Evolutionary conservation across 1,139 yeast species (phyloP).

Genomic region (Starmera stellimalicola): DNA sequence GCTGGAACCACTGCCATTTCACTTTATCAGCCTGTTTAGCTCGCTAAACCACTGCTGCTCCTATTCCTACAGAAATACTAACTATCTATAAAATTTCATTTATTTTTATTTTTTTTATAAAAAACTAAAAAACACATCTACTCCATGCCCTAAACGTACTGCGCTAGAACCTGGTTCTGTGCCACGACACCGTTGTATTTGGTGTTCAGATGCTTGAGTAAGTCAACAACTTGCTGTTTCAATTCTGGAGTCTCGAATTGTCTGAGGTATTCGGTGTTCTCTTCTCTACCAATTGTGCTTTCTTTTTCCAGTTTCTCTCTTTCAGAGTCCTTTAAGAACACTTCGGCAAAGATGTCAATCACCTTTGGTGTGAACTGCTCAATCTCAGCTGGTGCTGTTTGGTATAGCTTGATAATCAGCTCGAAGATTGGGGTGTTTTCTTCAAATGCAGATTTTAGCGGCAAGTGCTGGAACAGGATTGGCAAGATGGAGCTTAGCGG

Average conservation of each 20-base stretch:
- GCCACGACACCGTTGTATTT: slow-evolving; percentile 55
- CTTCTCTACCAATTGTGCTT: slow-evolving; percentile 77
- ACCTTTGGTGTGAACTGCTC: slow-evolving; percentile 52
- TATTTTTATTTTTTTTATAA: not conserved
- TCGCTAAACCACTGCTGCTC: too few relatives aligned
- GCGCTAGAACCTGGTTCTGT: slow-evolving; percentile 43
- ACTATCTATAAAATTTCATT: not conserved
- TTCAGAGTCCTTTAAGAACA: slow-evolving; percentile 67
- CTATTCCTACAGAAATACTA: not conserved
- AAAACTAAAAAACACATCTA: not conserved
- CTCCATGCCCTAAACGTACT: slow-evolving; percentile 32
- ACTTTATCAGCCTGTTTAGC: too few relatives aligned
- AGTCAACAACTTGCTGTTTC: slow-evolving; percentile 53
- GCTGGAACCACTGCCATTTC: not conserved
- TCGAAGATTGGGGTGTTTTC: slow-evolving; percentile 89
- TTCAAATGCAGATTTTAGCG: slow-evolving; percentile 81
- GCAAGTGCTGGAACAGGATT: slow-evolving; percentile 69
- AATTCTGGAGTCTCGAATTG: slow-evolving; percentile 68
- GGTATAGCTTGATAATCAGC: slow-evolving; percentile 64
- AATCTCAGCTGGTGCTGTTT: slow-evolving; percentile 48
- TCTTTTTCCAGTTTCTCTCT: slow-evolving; percentile 59
- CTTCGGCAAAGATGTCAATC: slow-evolving; percentile 58
- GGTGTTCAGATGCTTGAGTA: slow-evolving; percentile 65
- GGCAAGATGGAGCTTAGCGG: slow-evolving; percentile 79
- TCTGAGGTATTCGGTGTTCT: slow-evolving; percentile 63